Evolutionary conservation across 352 stramenopile genomes (phyloP).

Genomic region (Globisporangium cederbergense): DNA sequence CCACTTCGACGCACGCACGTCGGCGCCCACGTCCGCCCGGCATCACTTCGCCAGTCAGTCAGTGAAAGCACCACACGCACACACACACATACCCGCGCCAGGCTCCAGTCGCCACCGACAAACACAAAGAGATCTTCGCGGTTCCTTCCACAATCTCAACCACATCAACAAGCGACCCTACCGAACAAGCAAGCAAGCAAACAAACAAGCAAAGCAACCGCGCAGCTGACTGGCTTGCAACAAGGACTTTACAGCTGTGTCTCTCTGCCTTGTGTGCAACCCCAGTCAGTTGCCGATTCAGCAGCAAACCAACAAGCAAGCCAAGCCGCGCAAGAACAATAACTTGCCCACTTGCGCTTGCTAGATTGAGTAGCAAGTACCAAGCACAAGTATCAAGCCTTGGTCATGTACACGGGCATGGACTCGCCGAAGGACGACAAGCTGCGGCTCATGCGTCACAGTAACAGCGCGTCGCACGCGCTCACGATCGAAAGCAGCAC

Average conservation of each 20-base stretch:
- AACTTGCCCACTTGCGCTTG: constrained; percentile 2
- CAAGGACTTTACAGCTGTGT: not conserved
- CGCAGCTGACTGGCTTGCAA: constrained; percentile 2
- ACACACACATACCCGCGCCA: not conserved
- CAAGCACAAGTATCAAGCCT: not conserved
- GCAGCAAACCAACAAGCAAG: not conserved
- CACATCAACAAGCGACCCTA: not conserved
- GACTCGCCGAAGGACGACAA: constrained; percentile 17
- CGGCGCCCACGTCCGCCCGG: no score
- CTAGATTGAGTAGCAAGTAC: not conserved
- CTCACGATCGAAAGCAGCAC: constrained; percentile 14
- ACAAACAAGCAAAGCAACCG: no score
- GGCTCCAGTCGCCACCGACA: not conserved
- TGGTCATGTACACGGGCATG: constrained; percentile 20
- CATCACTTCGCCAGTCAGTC: not conserved
- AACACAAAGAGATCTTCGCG: not conserved
- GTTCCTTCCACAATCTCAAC: constrained; percentile 3
- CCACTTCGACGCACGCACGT: not conserved
- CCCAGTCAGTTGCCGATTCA: not conserved
- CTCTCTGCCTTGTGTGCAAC: not conserved
- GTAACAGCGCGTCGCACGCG: constrained; percentile 6
- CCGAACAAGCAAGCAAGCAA: not conserved
- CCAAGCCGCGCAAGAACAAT: not conserved
- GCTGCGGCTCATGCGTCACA: not conserved
- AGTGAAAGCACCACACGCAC: not conserved